These are phyloP conservation scores for Pseudomonodictys pantanalensis DNA, from an alignment of 495 filamentous ascomycete species.

Conservation along the genomic window DNA sequence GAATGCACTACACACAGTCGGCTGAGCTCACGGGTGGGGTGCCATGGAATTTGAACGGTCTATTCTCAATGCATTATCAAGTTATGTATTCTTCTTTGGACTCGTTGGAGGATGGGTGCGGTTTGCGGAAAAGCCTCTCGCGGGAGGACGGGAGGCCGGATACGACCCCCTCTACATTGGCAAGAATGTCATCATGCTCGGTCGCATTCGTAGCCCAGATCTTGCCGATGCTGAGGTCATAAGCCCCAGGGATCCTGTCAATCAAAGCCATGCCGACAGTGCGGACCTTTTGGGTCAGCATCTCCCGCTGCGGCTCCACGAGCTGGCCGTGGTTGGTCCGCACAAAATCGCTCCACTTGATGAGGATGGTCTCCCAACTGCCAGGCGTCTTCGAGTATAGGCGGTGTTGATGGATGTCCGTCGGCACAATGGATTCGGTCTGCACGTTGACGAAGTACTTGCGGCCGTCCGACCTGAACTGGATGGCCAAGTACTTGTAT, in stretches of 20 bases:
- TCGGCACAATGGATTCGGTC: conserved; percentile 85
- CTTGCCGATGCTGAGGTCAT: conserved; percentile 74
- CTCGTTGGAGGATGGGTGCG: background rate
- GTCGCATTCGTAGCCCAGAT: conserved; percentile 75
- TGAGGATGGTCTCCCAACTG: conserved; percentile 88
- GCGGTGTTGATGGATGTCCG: conserved; percentile 93
- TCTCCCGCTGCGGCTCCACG: conserved; percentile 84
- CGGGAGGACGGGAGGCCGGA: conserved; percentile 6
- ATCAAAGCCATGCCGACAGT: conserved; percentile 85
- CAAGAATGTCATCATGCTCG: conserved; percentile 16
- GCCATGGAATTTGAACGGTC: too few species aligned
- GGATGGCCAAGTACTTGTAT: conserved; percentile 80
- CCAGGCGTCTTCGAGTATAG: conserved; percentile 77
- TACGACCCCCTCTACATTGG: conserved; percentile 16
- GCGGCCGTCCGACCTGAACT: conserved; percentile 86
- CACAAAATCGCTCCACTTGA: conserved; percentile 89
- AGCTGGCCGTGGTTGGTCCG: conserved; percentile 88
- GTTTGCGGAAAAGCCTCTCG: background rate
- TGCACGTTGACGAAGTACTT: conserved; percentile 95
- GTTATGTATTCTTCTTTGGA: background rate
- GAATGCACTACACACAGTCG: too few species aligned
- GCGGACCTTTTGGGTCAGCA: conserved; percentile 76
- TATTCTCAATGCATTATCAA: too few species aligned
- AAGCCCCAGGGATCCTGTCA: conserved; percentile 82
- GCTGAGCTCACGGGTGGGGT: too few species aligned